Evolutionary conservation across 805 yeast species (phyloP).

Genomic region (Teunomyces cretensis): DNA sequence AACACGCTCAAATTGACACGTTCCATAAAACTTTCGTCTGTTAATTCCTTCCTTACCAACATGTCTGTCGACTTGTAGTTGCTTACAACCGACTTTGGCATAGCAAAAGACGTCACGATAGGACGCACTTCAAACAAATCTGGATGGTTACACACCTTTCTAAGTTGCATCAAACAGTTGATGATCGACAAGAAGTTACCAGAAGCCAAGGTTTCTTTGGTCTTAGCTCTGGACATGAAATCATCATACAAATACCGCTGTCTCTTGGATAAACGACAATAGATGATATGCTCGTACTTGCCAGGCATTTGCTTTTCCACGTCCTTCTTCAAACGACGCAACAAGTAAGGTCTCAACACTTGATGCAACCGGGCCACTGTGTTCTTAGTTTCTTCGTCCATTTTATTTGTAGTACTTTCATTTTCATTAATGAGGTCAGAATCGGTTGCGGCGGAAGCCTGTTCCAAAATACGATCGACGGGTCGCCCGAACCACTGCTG

Average conservation of each 20-base stretch:
- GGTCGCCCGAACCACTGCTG: conserved; percentile 99
- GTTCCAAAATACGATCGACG: conserved; percentile 87
- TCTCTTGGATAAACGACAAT: conserved; percentile 88
- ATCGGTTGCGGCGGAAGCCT: conserved; percentile 37
- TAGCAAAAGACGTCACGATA: conserved; percentile 82
- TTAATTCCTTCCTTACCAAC: conserved; percentile 18
- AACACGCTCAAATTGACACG: conserved; percentile 53
- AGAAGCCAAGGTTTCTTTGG: conserved; percentile 87
- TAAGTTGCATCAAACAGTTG: conserved; percentile 94
- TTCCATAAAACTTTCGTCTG: conserved; percentile 13
- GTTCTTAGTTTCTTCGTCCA: conserved; percentile 74
- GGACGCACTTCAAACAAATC: conserved; percentile 96
- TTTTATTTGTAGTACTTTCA: conserved; percentile 34
- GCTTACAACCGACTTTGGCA: conserved; percentile 61
- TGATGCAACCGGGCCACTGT: conserved; percentile 90
- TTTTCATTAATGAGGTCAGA: conserved; percentile 44
- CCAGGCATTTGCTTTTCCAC: conserved; percentile 99
- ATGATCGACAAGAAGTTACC: conserved; percentile 94
- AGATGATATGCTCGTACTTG: conserved; percentile 91
- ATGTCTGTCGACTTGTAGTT: conserved; percentile 38
- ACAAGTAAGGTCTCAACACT: conserved; percentile 86
- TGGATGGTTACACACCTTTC: conserved; percentile 97
- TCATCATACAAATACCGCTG: conserved; percentile 93
- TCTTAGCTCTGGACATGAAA: conserved; percentile 95
- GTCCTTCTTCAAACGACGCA: conserved; percentile 90